Conservation (phyloP, 192 early-diverging fungal species). For the Entophlyctis helioformis region DNA sequence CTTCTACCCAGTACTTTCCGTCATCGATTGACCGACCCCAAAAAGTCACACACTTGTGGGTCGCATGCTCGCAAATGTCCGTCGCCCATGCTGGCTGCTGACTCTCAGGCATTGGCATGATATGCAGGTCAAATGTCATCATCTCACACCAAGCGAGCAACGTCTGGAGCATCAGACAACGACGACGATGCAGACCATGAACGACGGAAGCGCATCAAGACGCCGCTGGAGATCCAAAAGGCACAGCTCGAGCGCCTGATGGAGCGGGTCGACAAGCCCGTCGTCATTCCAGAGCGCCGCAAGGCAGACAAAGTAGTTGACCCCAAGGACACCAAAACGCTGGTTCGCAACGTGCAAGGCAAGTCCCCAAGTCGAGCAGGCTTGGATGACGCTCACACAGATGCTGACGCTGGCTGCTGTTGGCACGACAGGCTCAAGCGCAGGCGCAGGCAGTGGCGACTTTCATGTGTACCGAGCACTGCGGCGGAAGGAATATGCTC, state of each 20-base stretch:
- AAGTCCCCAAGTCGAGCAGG: not conserved
- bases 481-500: slow-evolving; percentile 72
- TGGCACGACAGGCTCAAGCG: slow-evolving; percentile 58
- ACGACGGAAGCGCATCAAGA: not conserved
- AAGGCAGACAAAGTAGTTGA: slow-evolving; percentile 15
- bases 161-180: not conserved
- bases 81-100: too few relatives aligned
- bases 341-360: slow-evolving; percentile 81
- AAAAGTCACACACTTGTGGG: too few relatives aligned
- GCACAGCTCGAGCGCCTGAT: slow-evolving; percentile 60
- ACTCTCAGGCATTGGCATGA: too few relatives aligned
- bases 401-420: not conserved
- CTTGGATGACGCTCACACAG: not conserved
- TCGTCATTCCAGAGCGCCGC: slow-evolving; percentile 51
- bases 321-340: slow-evolving; percentile 59
- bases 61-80: too few relatives aligned
- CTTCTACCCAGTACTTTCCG: too few relatives aligned
- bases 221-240: slow-evolving; percentile 6
- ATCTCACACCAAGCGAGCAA: too few relatives aligned
- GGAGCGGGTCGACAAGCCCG: slow-evolving; percentile 67
- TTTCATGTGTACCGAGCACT: slow-evolving; percentile 88
- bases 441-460: slow-evolving; percentile 91
- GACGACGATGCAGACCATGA: not conserved
- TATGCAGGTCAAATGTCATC: too few relatives aligned
- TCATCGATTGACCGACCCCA: too few relatives aligned